Base-by-base conservation (phyloP, 805 yeast genomes). In the Ogataea pini region DNA sequence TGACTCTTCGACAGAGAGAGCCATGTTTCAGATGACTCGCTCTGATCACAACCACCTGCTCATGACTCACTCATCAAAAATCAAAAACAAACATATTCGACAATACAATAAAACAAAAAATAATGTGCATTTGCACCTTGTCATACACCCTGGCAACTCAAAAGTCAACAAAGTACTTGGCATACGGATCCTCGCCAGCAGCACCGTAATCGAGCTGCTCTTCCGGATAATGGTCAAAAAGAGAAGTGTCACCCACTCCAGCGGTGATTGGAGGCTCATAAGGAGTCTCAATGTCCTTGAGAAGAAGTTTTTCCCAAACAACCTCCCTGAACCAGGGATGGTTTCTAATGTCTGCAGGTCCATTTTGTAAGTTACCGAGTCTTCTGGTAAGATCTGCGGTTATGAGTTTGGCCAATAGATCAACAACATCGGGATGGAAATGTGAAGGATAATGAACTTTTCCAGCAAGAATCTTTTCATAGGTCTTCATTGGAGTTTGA, bases 171-270 rank as follows among this genome's bases (percentile, higher is more conserved):
- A 67, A 67, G 40, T 61, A 65, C 36, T 64, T 59, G 7, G 58
- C 55, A 42, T 66, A 67, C 16, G 68, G 69, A 50, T 67, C 71
- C 12, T 59, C 80, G 9, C 88, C 87, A 16, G 70, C 68, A 20
- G 76, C 76, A 39, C 97, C 97, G 63, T 92, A 92, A 59, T 92
- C 94, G 48, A 83, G 73, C 49, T 83, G 85, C 57, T 89, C 96
- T 62, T 85, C 91, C 0, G 90, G 89, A 58, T 85, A 85, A 55
- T 82, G 77, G 63, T 85, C 91, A 55, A 82, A 84, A 47, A 77
- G 72, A 4, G 82, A 76, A 3, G 82, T 73, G 60, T 80, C 85
- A 44, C 85, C 85, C 20, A 79, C 82, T 29, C 85, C 85, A 14
- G 82, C 77, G 7, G 84, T 79, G 57, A 80, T 80, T 13, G 83